Conservation (phyloP, 2,329 filamentous ascomycete genomes). For the Pleoardoris graminearum region DNA sequence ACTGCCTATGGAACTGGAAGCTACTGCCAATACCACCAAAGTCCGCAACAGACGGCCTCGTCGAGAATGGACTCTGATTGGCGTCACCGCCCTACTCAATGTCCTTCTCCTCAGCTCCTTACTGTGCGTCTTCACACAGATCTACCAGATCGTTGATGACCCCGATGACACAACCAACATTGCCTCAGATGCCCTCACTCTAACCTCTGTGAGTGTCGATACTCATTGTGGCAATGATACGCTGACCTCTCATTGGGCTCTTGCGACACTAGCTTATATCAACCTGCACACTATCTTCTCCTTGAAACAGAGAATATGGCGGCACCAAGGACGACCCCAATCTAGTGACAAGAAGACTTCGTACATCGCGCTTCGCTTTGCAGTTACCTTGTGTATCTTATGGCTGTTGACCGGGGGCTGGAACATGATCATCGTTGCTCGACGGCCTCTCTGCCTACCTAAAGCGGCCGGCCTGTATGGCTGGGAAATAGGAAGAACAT, state of each 20-base stretch:
- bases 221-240: neutral
- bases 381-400: slow-evolving; percentile 36
- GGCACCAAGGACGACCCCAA: slow-evolving; percentile 26
- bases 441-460: slow-evolving; percentile 40
- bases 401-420: slow-evolving; percentile 46
- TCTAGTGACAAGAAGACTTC: slow-evolving; percentile 34
- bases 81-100: slow-evolving; percentile 41
- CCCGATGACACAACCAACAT: slow-evolving; percentile 33
- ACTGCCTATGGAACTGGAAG: slow-evolving; percentile 19
- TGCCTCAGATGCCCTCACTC: slow-evolving; percentile 36
- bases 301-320: slow-evolving; percentile 36
- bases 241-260: slow-evolving; percentile 28
- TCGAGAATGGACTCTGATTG: slow-evolving; percentile 37
- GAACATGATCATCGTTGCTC: slow-evolving; percentile 45
- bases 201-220: slow-evolving; percentile 34
- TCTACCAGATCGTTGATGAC: slow-evolving; percentile 36
- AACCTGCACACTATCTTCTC: slow-evolving; percentile 42
- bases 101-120: slow-evolving; percentile 41
- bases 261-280: slow-evolving; percentile 40
- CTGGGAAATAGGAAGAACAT: slow-evolving; percentile 43
- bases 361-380: slow-evolving; percentile 40
- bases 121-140: slow-evolving; percentile 27
- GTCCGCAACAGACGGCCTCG: slow-evolving; percentile 25
- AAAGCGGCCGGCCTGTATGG: slow-evolving; percentile 21
- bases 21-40: slow-evolving; percentile 14